phyloP scores from a whole-genome alignment of 2,329 filamentous ascomycete genomes.

The Fusarium sp. region DNA sequence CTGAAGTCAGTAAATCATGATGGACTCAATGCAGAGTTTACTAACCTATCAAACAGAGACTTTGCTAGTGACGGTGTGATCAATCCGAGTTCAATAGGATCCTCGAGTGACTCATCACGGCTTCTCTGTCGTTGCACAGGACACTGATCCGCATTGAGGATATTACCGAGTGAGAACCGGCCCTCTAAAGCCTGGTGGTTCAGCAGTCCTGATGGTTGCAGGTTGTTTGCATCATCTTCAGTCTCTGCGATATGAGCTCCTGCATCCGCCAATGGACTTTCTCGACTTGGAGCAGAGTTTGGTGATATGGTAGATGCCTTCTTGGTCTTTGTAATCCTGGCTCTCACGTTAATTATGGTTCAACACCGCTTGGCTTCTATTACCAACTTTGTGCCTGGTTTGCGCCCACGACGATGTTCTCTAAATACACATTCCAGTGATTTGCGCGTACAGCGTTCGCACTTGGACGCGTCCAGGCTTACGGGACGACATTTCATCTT shows the following conservation, averaged over 20 bases:
- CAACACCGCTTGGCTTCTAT: background rate
- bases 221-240: background rate
- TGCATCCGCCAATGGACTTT: background rate
- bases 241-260: background rate
- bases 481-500: background rate
- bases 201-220: background rate
- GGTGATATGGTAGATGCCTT: background rate
- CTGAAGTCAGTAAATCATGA: background rate
- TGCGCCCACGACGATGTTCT: background rate
- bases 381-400: background rate
- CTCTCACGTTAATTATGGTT: accelerated
- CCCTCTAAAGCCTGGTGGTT: background rate
- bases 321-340: background rate
- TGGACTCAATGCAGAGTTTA: accelerated
- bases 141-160: background rate
- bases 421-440: background rate
- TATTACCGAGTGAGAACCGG: background rate
- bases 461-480: background rate
- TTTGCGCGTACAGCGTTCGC: background rate
- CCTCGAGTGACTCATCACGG: background rate
- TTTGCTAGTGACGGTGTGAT: background rate
- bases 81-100: background rate
- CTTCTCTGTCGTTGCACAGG: background rate
- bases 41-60: background rate
- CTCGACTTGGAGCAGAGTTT: background rate